Evolutionary conservation across 2,329 filamentous ascomycete genomes (phyloP), one percentile per base, ranked within the genome.

Genomic region (Emergomyces pasteurianus): DNA sequence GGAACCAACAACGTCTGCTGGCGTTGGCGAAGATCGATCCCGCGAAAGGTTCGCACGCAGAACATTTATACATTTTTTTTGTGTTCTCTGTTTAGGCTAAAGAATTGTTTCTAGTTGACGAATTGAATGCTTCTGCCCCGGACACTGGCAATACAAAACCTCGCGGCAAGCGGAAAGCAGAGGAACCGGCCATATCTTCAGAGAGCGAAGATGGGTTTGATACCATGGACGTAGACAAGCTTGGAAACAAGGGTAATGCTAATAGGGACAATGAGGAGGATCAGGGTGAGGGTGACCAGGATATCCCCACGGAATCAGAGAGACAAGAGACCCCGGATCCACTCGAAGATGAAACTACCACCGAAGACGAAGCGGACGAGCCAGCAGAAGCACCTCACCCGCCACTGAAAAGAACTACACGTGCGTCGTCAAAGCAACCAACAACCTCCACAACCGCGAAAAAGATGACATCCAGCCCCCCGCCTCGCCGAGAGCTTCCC

Each of bases 1-100:
- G 84, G 57, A 83, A 85, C 65, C 82, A 85, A 69, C 81, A 83
- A 67, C 77, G 83, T 26, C 70, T 85, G 6, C 68, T 86, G 16
- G 77, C 78, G 18, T 74, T 76, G 36, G 79, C 79, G 9, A 80
- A 80, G 60, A 65, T 77, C 21, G 75, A 81, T 66, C 65, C 67
- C 31, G 65, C 65, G 31, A 72, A 71, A 70, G 66, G 71, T 77
- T 40, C 47, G 65, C 53, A 23, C 43, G 21, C 21, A 3, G 2
- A 14, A 5, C 5, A 5, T 42, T 9, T 36, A n/a, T 36, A 10
- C 56, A 62, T 16, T 28, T n/a, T 4, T 16, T 18, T 49, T 34
- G 34, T 6, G 46, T 62, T 36, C 54, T 52, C n/a, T 38, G 9
- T 26, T 21, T 3, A 38, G 34, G 69, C 61, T n/a, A 42, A 31